Percentiles rank a stretch among this genome's conserved stretches.
phyloP scores from a whole-genome alignment of 805 yeast species.

The Candida chauliodis region DNA sequence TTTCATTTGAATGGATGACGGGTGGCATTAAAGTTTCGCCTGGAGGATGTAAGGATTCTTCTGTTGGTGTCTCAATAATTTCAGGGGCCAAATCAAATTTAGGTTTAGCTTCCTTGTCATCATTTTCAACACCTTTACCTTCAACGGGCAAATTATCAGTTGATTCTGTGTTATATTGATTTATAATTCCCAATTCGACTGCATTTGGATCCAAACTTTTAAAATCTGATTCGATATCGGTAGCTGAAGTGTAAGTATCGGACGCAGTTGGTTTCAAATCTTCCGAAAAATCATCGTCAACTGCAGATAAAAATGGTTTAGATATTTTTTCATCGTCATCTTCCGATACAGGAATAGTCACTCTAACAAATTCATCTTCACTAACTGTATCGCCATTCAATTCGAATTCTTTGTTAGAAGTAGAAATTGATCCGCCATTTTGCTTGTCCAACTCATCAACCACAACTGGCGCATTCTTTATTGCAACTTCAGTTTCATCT shows the following conservation, averaged over 20 bases:
- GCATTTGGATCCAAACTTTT: conserved; percentile 9
- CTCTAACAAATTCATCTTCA: conserved; percentile 4
- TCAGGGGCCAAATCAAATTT: conserved; percentile 29
- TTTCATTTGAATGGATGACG: conserved; percentile 10
- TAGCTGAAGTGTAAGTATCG: background rate
- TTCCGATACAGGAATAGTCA: conserved; percentile 2
- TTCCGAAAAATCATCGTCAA: conserved; percentile 1
- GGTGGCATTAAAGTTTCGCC: conserved; percentile 5
- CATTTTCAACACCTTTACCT: conserved; percentile 8
- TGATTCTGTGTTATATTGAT: conserved; percentile 19
- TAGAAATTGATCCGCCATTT: background rate
- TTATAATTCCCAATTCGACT: conserved; percentile 19
- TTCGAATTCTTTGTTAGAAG: background rate
- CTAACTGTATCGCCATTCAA: background rate
- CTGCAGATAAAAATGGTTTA: conserved; percentile 5
- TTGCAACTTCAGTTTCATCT: background rate
- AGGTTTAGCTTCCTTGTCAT: conserved; percentile 24
- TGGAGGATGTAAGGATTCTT: background rate
- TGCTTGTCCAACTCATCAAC: background rate
- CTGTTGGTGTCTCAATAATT: conserved; percentile 16
- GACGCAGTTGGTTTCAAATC: background rate
- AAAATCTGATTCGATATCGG: conserved; percentile 2
- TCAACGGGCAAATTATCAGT: conserved; percentile 14
- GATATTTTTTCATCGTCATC: conserved; percentile 3
- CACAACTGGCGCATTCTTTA: background rate